These are phyloP conservation scores for Dactylella cylindrospora DNA, from an alignment of 2,329 filamentous ascomycete genomes.

Conservation along the genomic window DNA sequence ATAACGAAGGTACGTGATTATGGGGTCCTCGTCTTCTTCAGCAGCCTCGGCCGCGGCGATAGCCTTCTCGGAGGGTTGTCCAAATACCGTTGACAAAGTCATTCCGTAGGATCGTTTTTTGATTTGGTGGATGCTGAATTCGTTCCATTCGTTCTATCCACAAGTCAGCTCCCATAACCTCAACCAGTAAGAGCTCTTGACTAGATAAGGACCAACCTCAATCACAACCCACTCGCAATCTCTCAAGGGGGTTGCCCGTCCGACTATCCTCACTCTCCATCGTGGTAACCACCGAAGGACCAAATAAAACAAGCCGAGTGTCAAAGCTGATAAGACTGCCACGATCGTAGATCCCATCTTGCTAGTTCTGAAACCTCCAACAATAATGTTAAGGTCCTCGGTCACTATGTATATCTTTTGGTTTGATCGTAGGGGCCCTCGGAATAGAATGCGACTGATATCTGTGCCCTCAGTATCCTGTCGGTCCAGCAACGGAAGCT, in stretches of 20 bases:
- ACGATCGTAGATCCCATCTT: slow-evolving; percentile 64
- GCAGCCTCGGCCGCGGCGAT: slow-evolving; percentile 60
- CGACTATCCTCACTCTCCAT: slow-evolving; percentile 77
- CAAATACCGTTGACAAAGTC: slow-evolving; percentile 64
- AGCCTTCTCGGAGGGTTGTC: slow-evolving; percentile 59
- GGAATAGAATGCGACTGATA: slow-evolving; percentile 47
- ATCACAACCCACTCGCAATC: slow-evolving; percentile 89
- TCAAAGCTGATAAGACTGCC: slow-evolving; percentile 61
- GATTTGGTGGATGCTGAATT: slow-evolving; percentile 76
- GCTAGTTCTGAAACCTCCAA: slow-evolving; percentile 87
- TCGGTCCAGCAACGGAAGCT: slow-evolving; percentile 70
- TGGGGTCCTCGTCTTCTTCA: slow-evolving; percentile 71
- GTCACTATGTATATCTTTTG: slow-evolving; percentile 93
- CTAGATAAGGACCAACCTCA: slow-evolving; percentile 60
- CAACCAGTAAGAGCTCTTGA: background rate
- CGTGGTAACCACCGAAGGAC: slow-evolving; percentile 85
- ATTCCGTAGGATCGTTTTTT: slow-evolving; percentile 62
- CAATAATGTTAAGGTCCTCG: slow-evolving; percentile 89
- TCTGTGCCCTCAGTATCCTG: slow-evolving; percentile 61
- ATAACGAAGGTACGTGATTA: slow-evolving; percentile 71
- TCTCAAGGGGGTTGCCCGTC: slow-evolving; percentile 66
- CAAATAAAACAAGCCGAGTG: slow-evolving; percentile 77
- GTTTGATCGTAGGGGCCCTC: slow-evolving; percentile 55
- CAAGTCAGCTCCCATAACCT: slow-evolving; percentile 3
- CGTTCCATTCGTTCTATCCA: slow-evolving; percentile 84